These are phyloP conservation scores for Neurospora sp. DNA, from an alignment of 495 filamentous ascomycete species.

Conservation along the genomic window DNA sequence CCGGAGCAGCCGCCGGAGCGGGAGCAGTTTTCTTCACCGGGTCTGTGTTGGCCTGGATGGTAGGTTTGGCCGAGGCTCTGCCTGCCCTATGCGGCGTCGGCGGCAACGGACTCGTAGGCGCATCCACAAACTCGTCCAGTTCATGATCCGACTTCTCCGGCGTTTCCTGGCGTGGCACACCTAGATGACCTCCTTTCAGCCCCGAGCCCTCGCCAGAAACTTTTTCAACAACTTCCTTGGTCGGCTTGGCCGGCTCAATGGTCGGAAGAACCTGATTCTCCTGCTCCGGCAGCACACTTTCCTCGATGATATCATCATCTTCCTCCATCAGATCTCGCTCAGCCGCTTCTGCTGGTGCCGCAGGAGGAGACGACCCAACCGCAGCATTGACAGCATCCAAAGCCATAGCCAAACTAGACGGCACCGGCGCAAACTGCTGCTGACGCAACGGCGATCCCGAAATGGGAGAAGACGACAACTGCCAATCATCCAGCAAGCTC, in stretches of 20 bases:
- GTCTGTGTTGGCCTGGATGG: not conserved
- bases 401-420: not conserved
- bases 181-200: not conserved
- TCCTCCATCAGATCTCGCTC: constrained; percentile 2
- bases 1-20: not conserved
- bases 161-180: constrained; percentile 8
- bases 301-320: constrained; percentile 16
- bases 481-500: constrained; percentile 33
- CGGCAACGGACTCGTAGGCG: constrained; percentile 28
- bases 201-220: not conserved
- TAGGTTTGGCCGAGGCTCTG: not conserved
- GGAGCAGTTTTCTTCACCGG: not conserved
- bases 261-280: not conserved
- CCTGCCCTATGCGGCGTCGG: constrained; percentile 9
- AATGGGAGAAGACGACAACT: constrained; percentile 36
- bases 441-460: constrained; percentile 28
- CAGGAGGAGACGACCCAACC: not conserved
- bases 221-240: not conserved
- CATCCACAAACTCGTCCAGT: constrained; percentile 32
- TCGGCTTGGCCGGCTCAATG: not conserved
- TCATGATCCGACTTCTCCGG: constrained; percentile 28
- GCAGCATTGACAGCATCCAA: not conserved
- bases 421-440: not conserved
- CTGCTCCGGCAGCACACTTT: constrained; percentile 13
- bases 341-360: not conserved